A percentile compares a stretch with the other conserved stretches of the same genome.
Conservation (phyloP, 108 stramenopile genomes). For the Licmophora abbreviata region DNA sequence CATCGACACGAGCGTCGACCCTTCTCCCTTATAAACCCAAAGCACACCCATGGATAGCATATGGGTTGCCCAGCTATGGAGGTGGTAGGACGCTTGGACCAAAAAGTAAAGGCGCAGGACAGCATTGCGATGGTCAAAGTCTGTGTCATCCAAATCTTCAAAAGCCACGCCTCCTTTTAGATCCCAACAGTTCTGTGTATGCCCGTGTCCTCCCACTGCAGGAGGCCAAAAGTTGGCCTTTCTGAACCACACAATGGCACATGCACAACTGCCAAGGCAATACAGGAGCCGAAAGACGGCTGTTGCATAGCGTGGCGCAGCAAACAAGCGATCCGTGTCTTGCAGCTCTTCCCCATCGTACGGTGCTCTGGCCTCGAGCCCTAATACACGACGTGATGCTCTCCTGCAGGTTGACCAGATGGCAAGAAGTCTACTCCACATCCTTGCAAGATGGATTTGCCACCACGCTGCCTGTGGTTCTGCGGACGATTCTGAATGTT, state of each 20-base stretch:
- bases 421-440: too few relatives aligned
- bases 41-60: constrained; percentile 45
- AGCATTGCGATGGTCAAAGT: constrained; percentile 57
- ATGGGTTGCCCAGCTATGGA: constrained; percentile 70
- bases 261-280: constrained; percentile 33
- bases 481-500: too few relatives aligned
- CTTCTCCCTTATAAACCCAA: constrained; percentile 15
- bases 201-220: constrained; percentile 44
- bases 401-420: too few relatives aligned
- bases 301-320: constrained; percentile 74
- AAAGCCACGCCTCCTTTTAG: constrained; percentile 41
- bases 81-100: constrained; percentile 68
- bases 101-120: constrained; percentile 60
- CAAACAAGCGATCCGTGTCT: constrained; percentile 42
- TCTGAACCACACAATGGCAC: constrained; percentile 42
- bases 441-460: too few relatives aligned
- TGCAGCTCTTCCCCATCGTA: too few relatives aligned
- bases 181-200: constrained; percentile 74
- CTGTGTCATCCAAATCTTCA: constrained; percentile 32
- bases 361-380: too few relatives aligned
- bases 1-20: constrained; percentile 23
- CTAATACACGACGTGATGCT: too few relatives aligned
- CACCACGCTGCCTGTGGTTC: too few relatives aligned
- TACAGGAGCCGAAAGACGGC: constrained; percentile 64
- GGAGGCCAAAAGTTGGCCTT: constrained; percentile 72